phyloP scores from a whole-genome alignment of 2,329 filamentous ascomycete species.

The Oidium heveae region DNA sequence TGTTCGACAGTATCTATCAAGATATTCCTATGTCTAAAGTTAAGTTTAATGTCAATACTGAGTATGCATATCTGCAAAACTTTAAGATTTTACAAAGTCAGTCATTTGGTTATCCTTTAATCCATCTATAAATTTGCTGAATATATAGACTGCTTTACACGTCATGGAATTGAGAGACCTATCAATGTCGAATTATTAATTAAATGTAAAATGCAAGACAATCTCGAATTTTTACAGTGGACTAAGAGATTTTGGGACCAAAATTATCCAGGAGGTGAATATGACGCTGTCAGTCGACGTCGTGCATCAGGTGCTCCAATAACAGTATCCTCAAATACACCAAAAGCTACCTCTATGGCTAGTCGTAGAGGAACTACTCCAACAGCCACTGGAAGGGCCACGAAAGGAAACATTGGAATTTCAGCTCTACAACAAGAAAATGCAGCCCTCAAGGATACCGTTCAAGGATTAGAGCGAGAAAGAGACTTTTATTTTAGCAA shows the following conservation, averaged over 20 bases:
- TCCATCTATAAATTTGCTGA: too few species aligned
- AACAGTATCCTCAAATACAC: conserved; percentile 21
- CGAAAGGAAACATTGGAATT: conserved; percentile 19
- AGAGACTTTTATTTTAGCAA: conserved; percentile 99
- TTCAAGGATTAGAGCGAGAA: conserved; percentile 83
- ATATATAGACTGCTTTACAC: conserved; percentile 47
- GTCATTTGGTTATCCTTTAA: conserved; percentile 2
- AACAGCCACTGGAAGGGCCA: conserved; percentile 19
- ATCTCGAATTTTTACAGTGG: conserved; percentile 97
- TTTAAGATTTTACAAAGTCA: conserved; percentile 93
- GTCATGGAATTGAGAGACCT: conserved; percentile 70
- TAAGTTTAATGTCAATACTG: conserved; percentile 93
- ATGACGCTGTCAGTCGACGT: conserved; percentile 67
- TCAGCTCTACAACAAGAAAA: conserved; percentile 69
- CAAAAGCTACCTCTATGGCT: conserved; percentile 21
- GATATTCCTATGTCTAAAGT: conserved; percentile 88
- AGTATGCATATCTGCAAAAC: conserved; percentile 95
- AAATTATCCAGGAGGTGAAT: conserved; percentile 90
- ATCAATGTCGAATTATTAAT: conserved; percentile 71
- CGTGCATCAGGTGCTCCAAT: conserved; percentile 46
- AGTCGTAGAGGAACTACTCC: conserved; percentile 20
- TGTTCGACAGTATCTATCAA: conserved; percentile 94
- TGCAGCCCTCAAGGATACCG: conserved; percentile 73
- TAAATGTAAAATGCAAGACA: conserved; percentile 99
- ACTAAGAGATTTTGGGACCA: conserved; percentile 94